Evolutionary conservation across 495 filamentous ascomycete species (phyloP), one percentile per base, ranked within the genome.

Genomic region (Xylaria grammica): DNA sequence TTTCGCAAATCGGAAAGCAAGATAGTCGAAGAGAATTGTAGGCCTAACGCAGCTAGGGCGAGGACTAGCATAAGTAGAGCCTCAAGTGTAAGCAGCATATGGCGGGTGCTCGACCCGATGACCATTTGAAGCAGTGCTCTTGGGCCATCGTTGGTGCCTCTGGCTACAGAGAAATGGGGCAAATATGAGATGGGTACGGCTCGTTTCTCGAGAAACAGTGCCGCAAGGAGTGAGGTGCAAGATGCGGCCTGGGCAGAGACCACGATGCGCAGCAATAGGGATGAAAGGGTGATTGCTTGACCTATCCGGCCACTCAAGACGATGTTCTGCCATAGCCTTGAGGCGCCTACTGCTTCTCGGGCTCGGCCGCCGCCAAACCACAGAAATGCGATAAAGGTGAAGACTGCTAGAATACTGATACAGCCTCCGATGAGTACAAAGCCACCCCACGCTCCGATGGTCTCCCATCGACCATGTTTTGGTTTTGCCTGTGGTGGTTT

Each of bases 271-370:
- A 66, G 48, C 2, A 66, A 19, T 5, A 59, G 36, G 1, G 63
- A 53, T 6, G 63, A 60, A 22, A 66, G 56, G 8, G 63, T 66
- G 34, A 66, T 54, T 34, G 57, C 45, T 44, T 55, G 63, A 19
- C 48, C 48, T 20, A 57, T 30, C 10, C 45, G 22, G 10, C 44
- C 22, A n/a, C 34, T 32, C 9, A 55, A 9, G 10, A 61, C 45
- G 26, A 66, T 60, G 38, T 50, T 45, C 2, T 19, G 15, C 42
- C 42, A 45, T 10, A n/a, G 1, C 1, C 42, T 10, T 7, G 42
- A 3, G 3, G 42, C 42, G 17, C 17, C 20, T 19, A n/a, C 42
- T 45, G 42, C 42, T 45, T 45, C 42, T 7, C 17, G 42, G 4
- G 42, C 42, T 3, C 13, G 1, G 2, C 42, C 42, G 5, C 42